These are phyloP conservation scores for Globisporangium takayamanum DNA, from an alignment of 352 stramenopile species.

Conservation along the genomic window DNA sequence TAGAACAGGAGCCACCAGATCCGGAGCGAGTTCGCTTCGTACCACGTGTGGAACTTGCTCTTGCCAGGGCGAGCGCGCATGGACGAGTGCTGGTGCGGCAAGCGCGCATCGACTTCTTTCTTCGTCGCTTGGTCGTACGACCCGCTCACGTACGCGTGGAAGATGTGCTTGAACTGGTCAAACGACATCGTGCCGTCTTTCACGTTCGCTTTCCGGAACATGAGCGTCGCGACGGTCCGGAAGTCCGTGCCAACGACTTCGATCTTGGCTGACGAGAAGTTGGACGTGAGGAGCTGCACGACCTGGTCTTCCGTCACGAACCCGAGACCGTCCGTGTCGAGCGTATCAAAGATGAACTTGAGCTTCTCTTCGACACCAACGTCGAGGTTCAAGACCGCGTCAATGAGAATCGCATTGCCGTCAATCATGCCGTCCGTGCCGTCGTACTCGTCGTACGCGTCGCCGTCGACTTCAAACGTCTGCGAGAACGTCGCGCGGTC, in stretches of 20 bases:
- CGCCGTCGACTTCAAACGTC: constrained; percentile 53
- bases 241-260: constrained; percentile 72
- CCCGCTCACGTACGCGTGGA: constrained; percentile 55
- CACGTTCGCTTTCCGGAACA: constrained; percentile 66
- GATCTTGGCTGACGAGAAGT: constrained; percentile 69
- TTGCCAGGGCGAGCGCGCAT: constrained; percentile 28
- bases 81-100: constrained; percentile 6
- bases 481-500: constrained; percentile 73
- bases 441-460: constrained; percentile 55
- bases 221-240: constrained; percentile 46
- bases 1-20: constrained; percentile 81
- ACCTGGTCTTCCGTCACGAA: constrained; percentile 60
- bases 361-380: constrained; percentile 72
- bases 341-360: constrained; percentile 79
- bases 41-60: constrained; percentile 61
- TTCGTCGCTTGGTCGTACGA: constrained; percentile 38
- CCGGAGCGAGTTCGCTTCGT: constrained; percentile 63
- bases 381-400: constrained; percentile 74
- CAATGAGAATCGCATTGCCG: constrained; percentile 71
- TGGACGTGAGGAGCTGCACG: constrained; percentile 53
- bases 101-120: constrained; percentile 6
- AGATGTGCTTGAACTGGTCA: constrained; percentile 62
- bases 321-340: constrained; percentile 47
- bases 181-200: constrained; percentile 60
- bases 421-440: constrained; percentile 49